phyloP scores from a whole-genome alignment of 495 filamentous ascomycete genomes.

The Penicillium maclennaniae region DNA sequence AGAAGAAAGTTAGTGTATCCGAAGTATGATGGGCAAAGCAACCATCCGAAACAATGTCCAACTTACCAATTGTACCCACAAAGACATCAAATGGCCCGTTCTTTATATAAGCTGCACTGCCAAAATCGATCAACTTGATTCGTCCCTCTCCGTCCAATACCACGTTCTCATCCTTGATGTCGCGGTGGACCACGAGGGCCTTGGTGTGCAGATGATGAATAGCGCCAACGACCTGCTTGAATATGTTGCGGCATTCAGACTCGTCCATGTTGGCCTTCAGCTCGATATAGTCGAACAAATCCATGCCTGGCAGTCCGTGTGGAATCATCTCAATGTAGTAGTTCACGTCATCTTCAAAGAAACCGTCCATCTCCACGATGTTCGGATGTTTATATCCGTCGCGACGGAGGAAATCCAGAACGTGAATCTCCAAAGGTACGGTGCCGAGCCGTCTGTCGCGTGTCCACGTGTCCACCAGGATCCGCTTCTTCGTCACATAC shows the following conservation, averaged over 20 bases:
- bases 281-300: constrained; percentile 98
- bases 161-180: constrained; percentile 99
- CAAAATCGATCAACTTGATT: constrained; percentile 97
- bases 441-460: constrained; percentile 92
- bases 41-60: constrained; percentile 23
- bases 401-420: constrained; percentile 86
- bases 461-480: constrained; percentile 98
- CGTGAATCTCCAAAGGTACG: constrained; percentile 95
- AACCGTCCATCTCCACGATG: constrained; percentile 97
- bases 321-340: constrained; percentile 99
- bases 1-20: not conserved
- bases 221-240: constrained; percentile 84
- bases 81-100: constrained; percentile 98
- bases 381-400: constrained; percentile 89
- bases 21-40: not conserved
- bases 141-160: constrained; percentile 91
- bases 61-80: constrained; percentile 91
- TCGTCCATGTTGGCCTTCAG: constrained; percentile 96
- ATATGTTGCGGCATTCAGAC: constrained; percentile 88
- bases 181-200: constrained; percentile 88
- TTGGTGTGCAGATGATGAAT: constrained; percentile 89
- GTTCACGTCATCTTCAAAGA: constrained; percentile 96
- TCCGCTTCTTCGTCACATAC: constrained; percentile 94
- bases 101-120: constrained; percentile 96
- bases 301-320: constrained; percentile 95